Evolutionary conservation across 352 stramenopile species (phyloP).

Genomic region (Phytopythium kandeliae): DNA sequence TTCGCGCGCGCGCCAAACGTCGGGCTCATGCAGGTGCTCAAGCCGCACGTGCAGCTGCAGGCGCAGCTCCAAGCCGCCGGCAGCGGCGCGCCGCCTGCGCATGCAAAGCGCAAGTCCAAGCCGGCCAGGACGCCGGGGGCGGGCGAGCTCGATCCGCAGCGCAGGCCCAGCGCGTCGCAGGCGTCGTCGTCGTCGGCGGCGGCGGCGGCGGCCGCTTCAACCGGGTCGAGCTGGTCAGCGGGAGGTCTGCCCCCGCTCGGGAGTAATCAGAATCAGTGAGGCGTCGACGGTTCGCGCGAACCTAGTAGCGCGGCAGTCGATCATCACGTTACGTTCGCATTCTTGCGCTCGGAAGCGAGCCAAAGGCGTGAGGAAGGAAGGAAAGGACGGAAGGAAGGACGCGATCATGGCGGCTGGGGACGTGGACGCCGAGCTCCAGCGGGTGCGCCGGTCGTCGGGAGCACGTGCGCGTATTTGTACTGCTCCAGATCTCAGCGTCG

Average conservation of each 20-base stretch:
- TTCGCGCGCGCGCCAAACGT: slow-evolving; percentile 84
- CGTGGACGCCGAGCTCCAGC: slow-evolving; percentile 26
- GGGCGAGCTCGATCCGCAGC: slow-evolving; percentile 25
- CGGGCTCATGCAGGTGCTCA: slow-evolving; percentile 86
- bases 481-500: not conserved
- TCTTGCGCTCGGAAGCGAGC: not conserved
- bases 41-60: slow-evolving; percentile 60
- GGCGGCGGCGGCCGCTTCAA: slow-evolving; percentile 5
- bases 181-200: slow-evolving; percentile 4
- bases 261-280: slow-evolving; percentile 45
- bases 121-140: slow-evolving; percentile 3
- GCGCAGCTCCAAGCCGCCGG: slow-evolving; percentile 25
- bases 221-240: slow-evolving; percentile 1
- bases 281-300: no score
- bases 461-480: not conserved
- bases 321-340: no score
- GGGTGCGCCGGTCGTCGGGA: no score
- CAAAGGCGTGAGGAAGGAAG: no score
- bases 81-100: slow-evolving; percentile 11
- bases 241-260: slow-evolving; percentile 33
- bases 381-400: not conserved
- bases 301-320: no score
- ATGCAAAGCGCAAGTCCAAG: slow-evolving; percentile 36
- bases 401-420: not conserved
- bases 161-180: slow-evolving; percentile 43